These are phyloP conservation scores for Eutreptiella sp. DNA, from an alignment of 208 protist genomes.

Conservation along the genomic window DNA sequence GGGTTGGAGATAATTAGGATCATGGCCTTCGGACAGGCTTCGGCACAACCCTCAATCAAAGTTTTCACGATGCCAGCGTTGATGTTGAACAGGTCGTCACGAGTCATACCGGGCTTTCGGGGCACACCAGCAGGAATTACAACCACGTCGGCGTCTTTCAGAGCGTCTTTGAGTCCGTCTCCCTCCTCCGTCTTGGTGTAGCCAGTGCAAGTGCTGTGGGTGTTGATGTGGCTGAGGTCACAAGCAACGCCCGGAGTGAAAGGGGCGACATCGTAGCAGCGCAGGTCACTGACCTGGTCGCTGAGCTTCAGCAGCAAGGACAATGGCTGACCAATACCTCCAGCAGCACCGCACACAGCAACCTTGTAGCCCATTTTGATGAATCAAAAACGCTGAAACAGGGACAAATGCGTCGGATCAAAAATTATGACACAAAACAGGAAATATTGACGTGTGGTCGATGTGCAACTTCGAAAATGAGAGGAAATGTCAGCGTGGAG, in stretches of 20 bases:
- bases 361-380: too few relatives aligned
- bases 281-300: slow-evolving; percentile 65
- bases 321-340: slow-evolving; percentile 76
- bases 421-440: too few relatives aligned
- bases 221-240: slow-evolving; percentile 84
- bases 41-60: slow-evolving; percentile 68
- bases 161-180: slow-evolving; percentile 46
- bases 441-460: too few relatives aligned
- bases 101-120: slow-evolving; percentile 92
- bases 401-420: too few relatives aligned
- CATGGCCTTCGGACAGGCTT: slow-evolving; percentile 72
- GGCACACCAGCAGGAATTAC: slow-evolving; percentile 89
- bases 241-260: slow-evolving; percentile 79
- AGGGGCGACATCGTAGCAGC: slow-evolving; percentile 73
- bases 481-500: too few relatives aligned
- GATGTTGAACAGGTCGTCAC: slow-evolving; percentile 91
- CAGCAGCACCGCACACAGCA: slow-evolving; percentile 69
- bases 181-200: slow-evolving; percentile 37
- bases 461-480: too few relatives aligned
- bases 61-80: slow-evolving; percentile 86
- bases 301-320: slow-evolving; percentile 67
- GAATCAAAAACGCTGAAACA: too few relatives aligned
- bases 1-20: slow-evolving; percentile 91
- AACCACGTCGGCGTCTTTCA: slow-evolving; percentile 77
- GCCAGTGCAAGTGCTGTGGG: slow-evolving; percentile 59